Percentiles rank a stretch among this genome's conserved stretches.
phyloP scores from a whole-genome alignment of 495 filamentous ascomycete genomes.

The Aspergillus avenaceus region DNA sequence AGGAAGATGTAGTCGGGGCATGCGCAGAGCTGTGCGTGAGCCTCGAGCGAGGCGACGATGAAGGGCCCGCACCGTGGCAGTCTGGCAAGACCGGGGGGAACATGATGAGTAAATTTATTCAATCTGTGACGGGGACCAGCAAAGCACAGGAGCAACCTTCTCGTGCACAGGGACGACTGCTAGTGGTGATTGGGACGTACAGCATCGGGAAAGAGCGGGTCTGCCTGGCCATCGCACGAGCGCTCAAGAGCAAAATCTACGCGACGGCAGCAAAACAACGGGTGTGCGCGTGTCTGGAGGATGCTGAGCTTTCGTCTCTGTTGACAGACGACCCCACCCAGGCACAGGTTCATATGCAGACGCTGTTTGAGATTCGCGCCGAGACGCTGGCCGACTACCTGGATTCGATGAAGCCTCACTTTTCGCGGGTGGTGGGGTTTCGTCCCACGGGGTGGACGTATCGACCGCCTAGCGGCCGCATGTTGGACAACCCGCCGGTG shows the following conservation, averaged over 20 bases:
- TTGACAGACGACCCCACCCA: constrained; percentile 76
- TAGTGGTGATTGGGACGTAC: constrained; percentile 95
- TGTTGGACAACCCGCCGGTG: constrained; percentile 60
- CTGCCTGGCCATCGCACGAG: constrained; percentile 84
- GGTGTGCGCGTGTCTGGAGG: constrained; percentile 81
- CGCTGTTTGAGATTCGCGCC: constrained; percentile 81
- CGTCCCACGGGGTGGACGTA: constrained; percentile 92
- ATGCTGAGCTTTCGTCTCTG: constrained; percentile 69
- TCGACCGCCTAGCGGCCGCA: constrained; percentile 60
- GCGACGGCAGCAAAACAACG: constrained; percentile 75
- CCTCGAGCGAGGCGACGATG: constrained; percentile 52
- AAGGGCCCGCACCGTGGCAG: constrained; percentile 18
- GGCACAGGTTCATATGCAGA: constrained; percentile 97
- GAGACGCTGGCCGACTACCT: constrained; percentile 90
- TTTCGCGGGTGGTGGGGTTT: constrained; percentile 85
- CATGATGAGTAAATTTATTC: constrained; percentile 63
- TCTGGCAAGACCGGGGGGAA: constrained; percentile 45
- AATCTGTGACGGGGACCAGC: constrained; percentile 12
- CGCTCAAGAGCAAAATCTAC: constrained; percentile 86
- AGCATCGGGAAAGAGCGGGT: constrained; percentile 97
- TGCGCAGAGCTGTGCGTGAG: constrained; percentile 85
- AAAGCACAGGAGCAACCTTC: constrained; percentile 7
- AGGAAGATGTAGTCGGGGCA: constrained; percentile 79
- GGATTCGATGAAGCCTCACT: constrained; percentile 66
- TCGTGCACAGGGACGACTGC: constrained; percentile 56